A percentile compares a stretch with the other conserved stretches of the same genome.
Evolutionary conservation across 2,329 filamentous ascomycete genomes (phyloP).

Genomic region (Penicillium sp.): DNA sequence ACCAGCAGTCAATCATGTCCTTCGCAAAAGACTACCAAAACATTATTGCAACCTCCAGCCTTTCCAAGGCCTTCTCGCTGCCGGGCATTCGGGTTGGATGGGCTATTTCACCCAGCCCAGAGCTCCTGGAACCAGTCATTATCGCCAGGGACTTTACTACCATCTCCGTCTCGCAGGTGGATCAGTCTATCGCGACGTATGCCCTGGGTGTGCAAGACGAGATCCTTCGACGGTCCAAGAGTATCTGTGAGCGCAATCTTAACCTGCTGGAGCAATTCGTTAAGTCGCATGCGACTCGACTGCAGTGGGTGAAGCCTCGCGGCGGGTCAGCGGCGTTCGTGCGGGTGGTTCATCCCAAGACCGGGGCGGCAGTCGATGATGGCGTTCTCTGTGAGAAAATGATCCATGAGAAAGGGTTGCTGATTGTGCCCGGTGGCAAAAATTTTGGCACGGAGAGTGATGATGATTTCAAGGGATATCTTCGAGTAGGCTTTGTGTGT

Average conservation of each 20-base stretch:
- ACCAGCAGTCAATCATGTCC: constrained; percentile 10
- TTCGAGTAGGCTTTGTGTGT: constrained; percentile 10
- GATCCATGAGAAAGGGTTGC: constrained; percentile 4
- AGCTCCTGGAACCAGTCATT: constrained; percentile 3
- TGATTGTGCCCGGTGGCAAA: constrained; percentile 11
- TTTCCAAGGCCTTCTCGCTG: constrained; percentile 11
- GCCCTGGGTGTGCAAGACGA: constrained; percentile 3
- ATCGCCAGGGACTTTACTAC: constrained; percentile 12
- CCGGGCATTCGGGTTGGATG: constrained; percentile 13
- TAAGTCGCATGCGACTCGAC: not conserved
- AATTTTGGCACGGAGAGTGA: constrained; percentile 8
- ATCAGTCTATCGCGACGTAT: constrained; percentile 9
- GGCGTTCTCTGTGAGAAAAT: constrained; percentile 5
- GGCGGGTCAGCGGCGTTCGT: constrained; percentile 11
- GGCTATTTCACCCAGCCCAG: constrained; percentile 7
- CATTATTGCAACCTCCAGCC: constrained; percentile 9
- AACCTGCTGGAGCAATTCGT: constrained; percentile 4
- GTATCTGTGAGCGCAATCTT: constrained; percentile 6
- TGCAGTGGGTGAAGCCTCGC: constrained; percentile 10
- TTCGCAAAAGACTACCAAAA: constrained; percentile 8
- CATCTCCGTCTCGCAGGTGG: constrained; percentile 11
- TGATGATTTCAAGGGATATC: constrained; percentile 9
- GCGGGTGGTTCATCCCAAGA: constrained; percentile 1
- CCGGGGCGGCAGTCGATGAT: constrained; percentile 5
- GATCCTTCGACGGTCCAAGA: constrained; percentile 7